Evolutionary conservation across 169 alveolate genomes (phyloP).

Genomic region (Theileria sp.): DNA sequence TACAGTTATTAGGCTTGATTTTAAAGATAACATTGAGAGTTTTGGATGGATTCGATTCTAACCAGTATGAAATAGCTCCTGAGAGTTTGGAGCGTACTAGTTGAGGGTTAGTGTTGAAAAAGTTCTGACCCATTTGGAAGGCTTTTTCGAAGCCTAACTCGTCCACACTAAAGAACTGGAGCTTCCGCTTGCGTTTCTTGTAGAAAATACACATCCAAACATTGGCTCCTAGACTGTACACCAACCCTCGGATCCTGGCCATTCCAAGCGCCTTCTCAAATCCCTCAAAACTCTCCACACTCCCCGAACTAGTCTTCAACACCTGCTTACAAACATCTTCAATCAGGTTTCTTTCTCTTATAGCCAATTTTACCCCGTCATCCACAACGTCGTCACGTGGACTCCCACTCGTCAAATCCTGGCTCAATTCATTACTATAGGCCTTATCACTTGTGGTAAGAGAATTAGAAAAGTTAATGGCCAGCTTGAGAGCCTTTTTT

Average conservation of each 20-base stretch:
- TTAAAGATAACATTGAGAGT: conserved; percentile 34
- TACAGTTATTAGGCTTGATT: neutral
- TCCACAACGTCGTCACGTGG: neutral
- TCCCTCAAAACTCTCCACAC: conserved; percentile 25
- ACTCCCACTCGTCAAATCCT: neutral
- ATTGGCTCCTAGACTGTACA: conserved; percentile 56
- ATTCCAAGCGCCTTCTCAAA: conserved; percentile 39
- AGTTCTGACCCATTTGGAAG: conserved; percentile 41
- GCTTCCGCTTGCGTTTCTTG: conserved; percentile 28
- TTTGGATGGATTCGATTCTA: conserved; percentile 13
- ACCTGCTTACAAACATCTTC: conserved; percentile 54
- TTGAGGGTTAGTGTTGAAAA: conserved; percentile 27
- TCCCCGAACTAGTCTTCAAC: conserved; percentile 22
- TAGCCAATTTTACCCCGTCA: conserved; percentile 32
- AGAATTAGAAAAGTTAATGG: conserved; percentile 36
- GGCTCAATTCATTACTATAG: neutral
- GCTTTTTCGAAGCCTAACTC: conserved; percentile 45
- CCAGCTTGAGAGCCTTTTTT: conserved; percentile 64
- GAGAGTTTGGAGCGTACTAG: conserved; percentile 52
- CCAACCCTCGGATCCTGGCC: conserved; percentile 51
- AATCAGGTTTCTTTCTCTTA: conserved; percentile 47
- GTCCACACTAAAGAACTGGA: conserved; percentile 34
- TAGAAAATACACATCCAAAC: conserved; percentile 54
- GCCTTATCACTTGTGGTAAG: neutral
- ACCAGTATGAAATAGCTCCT: conserved; percentile 62